Evolutionary conservation across 352 stramenopile species (phyloP), one percentile per base, ranked within the genome.

Genomic region (Globisporangium cylindrosporum): DNA sequence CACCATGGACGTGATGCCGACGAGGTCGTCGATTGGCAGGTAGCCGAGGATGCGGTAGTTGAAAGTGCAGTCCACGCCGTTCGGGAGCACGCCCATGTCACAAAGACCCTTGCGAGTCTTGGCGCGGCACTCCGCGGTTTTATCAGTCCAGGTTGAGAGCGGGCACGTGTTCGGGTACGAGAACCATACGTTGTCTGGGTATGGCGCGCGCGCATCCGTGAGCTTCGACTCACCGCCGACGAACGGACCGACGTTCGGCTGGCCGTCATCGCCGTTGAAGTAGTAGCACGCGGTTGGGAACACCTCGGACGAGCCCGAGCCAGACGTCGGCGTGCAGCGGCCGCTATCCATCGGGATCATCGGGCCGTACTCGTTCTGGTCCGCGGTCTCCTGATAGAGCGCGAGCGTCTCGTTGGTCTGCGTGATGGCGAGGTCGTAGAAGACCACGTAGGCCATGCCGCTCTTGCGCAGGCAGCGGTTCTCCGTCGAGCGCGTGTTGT

Each of bases 101-200:
- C 82, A 93, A 20, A 91, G 73, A 15, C 83, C 83, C 48, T 78
- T 66, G 53, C 76, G 80, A 12, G 73, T 84, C 43, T 58, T 71
- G 1, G 75, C 61, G 49, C 82, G 81, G 69, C 83, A 91, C 56
- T 77, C 73, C 0, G 71, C 59, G 25, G 72, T 76, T 77, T 89
- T 91, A 22, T 67, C 68, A 2, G 60, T 73, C 82, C 84, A 93
- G 32, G 71, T 38, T 48, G 84, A 51, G 0, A 90, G 73, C 24
- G 83, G 80, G 58, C 84, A 92, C 34, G 81, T 76, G 71, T 91
- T 86, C 3, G 84, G 84, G 72, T 88, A 88, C 59, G 84, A 92
- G 73, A 82, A 92, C 84, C 84, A 92, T 27, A 77, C 62, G 34
- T 76, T 80, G 70, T 82, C 68, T 9, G 75, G 72, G 71, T 89